Conservation (phyloP, 306 rosid genomes). For the Abrus precatorius region DNA sequence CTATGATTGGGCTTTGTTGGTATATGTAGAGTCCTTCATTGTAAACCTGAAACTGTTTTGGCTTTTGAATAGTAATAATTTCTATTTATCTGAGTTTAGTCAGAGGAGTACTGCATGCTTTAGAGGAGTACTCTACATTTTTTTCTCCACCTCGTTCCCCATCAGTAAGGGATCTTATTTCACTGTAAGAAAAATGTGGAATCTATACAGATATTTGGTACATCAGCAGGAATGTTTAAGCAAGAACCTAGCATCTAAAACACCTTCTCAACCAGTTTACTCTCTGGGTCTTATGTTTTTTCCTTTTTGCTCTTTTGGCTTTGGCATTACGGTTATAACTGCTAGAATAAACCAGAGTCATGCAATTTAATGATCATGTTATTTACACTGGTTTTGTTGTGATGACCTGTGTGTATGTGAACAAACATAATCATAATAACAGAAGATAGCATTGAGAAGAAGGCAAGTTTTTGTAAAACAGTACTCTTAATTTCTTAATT, state of each 20-base stretch:
- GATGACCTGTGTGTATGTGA: neutral
- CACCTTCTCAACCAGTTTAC: neutral
- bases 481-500: too few species aligned
- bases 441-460: neutral
- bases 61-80: neutral
- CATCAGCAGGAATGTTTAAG: neutral
- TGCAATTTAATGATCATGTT: conserved; percentile 27
- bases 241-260: conserved; percentile 5
- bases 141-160: neutral
- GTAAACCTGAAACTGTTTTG: neutral
- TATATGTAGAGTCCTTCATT: neutral
- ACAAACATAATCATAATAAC: neutral
- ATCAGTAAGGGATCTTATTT: neutral
- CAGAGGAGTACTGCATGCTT: neutral
- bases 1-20: neutral
- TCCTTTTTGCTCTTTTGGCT: neutral
- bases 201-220: neutral
- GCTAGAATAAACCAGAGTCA: conserved; percentile 24
- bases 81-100: neutral
- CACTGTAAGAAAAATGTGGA: neutral
- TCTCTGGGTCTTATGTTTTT: neutral
- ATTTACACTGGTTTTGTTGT: conserved; percentile 11
- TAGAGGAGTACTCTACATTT: neutral
- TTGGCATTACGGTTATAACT: conserved; percentile 2
- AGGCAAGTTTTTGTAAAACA: neutral